Base-by-base conservation (phyloP, 1,284 basidiomycete species). In the Coriolopsis trogii region DNA sequence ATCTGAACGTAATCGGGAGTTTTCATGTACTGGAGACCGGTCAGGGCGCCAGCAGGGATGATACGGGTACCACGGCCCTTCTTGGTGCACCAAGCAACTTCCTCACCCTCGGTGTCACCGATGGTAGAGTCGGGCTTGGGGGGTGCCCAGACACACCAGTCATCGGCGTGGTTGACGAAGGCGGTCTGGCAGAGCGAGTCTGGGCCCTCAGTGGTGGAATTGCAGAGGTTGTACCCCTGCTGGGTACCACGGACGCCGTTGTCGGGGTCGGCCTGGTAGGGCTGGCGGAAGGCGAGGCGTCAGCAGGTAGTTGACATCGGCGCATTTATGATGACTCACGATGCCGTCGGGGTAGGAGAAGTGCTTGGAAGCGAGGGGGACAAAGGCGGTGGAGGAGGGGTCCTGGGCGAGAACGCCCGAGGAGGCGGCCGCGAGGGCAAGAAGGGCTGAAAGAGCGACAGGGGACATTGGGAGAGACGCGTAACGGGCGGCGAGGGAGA, bases 21-120 rank as follows among this genome's bases (percentile, higher is more conserved):
- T 58, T 78, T 72, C 25, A 87, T 76, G 65, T 85, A 79, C 65
- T 89, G 86, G 2, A 87, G 77, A 57, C 85, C 87, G 26, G 75
- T 72, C 53, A 91, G 72, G 6, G 85, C 73, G 20, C 82, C 83
- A 15, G 76, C 69, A 38, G 85, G 85, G 21, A 91, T 86, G 25
- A 79, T 66, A 42, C 88, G 85, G 0, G 84, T 74, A 7, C 88
- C 87, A 50, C 77, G 78, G 15, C 84, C 82, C 43, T 78, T 75
- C 65, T 82, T 84, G 30, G 86, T 87, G 73, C 89, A 92, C 81
- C 81, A 91, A 0, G 86, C 82, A 16, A 91, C 84, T 57, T 81
- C 84, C 64, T 83, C 74, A 31, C 75, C 80, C 68, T 91, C 89
- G 4, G 80, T 78, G 58, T 87, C 75, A 21, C 78, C 86, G 49